Base-by-base conservation (phyloP, 257 asterid genomes). In the Lycium barbarum region DNA sequence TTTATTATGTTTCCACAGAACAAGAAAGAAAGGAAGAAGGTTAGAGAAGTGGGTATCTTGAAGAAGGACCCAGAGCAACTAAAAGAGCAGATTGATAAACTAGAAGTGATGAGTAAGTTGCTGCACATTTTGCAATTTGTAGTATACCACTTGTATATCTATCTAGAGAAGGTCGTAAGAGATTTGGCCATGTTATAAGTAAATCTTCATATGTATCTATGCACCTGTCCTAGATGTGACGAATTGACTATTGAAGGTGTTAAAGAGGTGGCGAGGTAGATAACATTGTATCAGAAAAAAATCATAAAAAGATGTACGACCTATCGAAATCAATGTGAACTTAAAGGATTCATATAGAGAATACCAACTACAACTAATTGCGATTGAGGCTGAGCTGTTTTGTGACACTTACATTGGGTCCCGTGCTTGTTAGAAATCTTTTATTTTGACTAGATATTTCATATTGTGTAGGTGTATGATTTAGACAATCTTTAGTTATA, bases 21-120 rank as follows among this genome's bases (percentile, higher is more conserved):
- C 88, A 95, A 95, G 90, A 94, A 95, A 91, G 98, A 95, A 89
- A 80, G 98, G 89, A 95, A 95, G 93, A 95, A 94, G 91, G 98
- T 95, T 88, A 92, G 98, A 87, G 98, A 95, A 84, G 98, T 95
- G 80, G 98, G 98, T 35, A 93, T 95, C 82, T 87, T 95, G 93
- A 95, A 95, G 91, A 95, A 95, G 91, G 98, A 95, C 89, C 98
- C 98, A 0, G 98, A 95, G 35, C 86, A 95, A 53, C 87, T 95
- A 80, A 92, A 70, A 76, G 98, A 95, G 2, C 98, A 95, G 90
- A 95, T 94, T 87, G 88, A 91, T 68, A 95, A 94, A 89, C 93
- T 95, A 86, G 98, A 95, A 88, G 92, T 90, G 38, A 91, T 92
- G 98, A 95, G 79, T 70, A 38, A 70, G 79, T 70, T 70, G 33